Percentiles rank a stretch among this genome's conserved stretches.
Conservation (phyloP, 371 early-diverging fungal genomes). For the Mucor circinelloides region DNA sequence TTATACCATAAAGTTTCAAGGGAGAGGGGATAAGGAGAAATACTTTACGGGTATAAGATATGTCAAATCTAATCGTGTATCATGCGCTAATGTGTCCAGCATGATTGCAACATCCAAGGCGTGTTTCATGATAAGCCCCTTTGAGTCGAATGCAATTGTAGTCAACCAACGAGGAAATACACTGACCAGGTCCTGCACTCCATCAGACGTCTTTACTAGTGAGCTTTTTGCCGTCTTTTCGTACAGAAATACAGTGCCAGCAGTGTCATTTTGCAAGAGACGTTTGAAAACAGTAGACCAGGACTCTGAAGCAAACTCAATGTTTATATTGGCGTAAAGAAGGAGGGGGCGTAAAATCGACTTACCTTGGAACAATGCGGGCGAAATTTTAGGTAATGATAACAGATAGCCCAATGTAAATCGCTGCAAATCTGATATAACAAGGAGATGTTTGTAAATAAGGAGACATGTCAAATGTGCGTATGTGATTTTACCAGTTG, state of each 20-base stretch:
- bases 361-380: slow-evolving; percentile 29
- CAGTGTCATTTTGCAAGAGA: slow-evolving; percentile 22
- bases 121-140: slow-evolving; percentile 45
- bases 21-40: background rate
- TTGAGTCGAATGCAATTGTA: slow-evolving; percentile 36
- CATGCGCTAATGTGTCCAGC: slow-evolving; percentile 44
- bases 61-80: slow-evolving; percentile 28
- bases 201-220: slow-evolving; percentile 1
- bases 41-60: slow-evolving; percentile 40
- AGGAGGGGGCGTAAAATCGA: background rate
- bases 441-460: background rate
- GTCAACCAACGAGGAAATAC: slow-evolving; percentile 44
- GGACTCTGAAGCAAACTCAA: slow-evolving; percentile 21
- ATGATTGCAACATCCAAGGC: slow-evolving; percentile 47
- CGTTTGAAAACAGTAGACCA: slow-evolving; percentile 33
- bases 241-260: slow-evolving; percentile 34
- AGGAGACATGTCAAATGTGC: background rate
- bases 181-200: slow-evolving; percentile 9
- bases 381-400: slow-evolving; percentile 33
- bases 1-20: background rate
- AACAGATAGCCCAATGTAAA: slow-evolving; percentile 33
- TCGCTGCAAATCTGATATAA: slow-evolving; percentile 17
- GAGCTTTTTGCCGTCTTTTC: slow-evolving; percentile 29
- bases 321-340: background rate
- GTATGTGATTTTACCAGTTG: slow-evolving; percentile 7